phyloP scores from a whole-genome alignment of 2,329 filamentous ascomycete species.

The Sclerotinia trifoliorum region DNA sequence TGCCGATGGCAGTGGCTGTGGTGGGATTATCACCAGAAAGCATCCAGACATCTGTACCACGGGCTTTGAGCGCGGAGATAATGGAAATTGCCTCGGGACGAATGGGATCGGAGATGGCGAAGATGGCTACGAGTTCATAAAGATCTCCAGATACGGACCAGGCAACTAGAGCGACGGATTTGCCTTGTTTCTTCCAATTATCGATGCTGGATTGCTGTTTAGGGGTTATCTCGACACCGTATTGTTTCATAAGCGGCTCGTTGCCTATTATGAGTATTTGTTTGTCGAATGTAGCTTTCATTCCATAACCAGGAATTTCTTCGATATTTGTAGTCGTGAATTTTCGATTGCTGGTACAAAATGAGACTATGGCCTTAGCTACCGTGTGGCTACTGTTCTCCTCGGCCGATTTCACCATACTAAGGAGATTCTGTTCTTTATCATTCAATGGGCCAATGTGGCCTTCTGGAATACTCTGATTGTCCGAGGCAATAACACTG shows the following conservation, averaged over 20 bases:
- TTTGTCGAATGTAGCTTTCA: constrained; percentile 55
- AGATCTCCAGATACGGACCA: background rate
- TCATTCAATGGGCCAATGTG: background rate
- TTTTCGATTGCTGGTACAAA: constrained; percentile 48
- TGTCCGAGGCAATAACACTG: background rate
- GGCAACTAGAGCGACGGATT: constrained; percentile 56
- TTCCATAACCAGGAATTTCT: constrained; percentile 70
- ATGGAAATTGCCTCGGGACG: constrained; percentile 68
- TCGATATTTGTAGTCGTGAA: constrained; percentile 49
- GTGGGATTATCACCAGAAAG: constrained; percentile 85
- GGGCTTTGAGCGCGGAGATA: constrained; percentile 61
- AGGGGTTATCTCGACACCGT: constrained; percentile 44
- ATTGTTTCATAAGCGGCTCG: constrained; percentile 63
- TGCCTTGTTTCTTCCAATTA: constrained; percentile 61
- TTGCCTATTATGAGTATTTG: constrained; percentile 67
- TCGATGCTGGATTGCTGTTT: constrained; percentile 44
- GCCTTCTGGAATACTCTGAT: constrained; percentile 26
- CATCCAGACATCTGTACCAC: constrained; percentile 81
- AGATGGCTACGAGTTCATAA: constrained; percentile 60
- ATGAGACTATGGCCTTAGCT: constrained; percentile 65
- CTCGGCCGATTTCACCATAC: constrained; percentile 61
- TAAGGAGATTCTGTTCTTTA: constrained; percentile 44
- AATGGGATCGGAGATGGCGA: constrained; percentile 79
- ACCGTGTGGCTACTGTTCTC: constrained; percentile 73
- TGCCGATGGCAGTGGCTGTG: constrained; percentile 79